A percentile compares a stretch with the other conserved stretches of the same genome.
phyloP scores from a whole-genome alignment of 2,329 filamentous ascomycete genomes.

The Botrytis cinerea region DNA sequence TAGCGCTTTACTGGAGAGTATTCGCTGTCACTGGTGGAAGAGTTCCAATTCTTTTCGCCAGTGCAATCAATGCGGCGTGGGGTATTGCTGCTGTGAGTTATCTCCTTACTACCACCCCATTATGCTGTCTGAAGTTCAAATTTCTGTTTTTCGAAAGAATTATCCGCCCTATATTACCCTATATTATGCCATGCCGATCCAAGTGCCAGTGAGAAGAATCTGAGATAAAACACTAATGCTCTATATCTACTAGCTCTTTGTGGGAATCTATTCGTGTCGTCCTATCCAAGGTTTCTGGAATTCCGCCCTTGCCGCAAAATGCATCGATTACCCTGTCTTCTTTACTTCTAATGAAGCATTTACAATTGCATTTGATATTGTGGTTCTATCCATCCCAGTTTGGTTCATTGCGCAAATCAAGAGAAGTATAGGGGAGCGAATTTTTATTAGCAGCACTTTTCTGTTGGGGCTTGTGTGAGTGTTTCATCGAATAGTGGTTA shows the following conservation, averaged over 20 bases:
- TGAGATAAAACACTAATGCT: neutral
- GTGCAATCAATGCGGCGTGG: slow-evolving; percentile 9
- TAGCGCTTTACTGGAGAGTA: slow-evolving; percentile 18
- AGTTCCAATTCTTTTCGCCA: neutral
- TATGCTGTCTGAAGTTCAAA: neutral
- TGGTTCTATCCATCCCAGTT: slow-evolving; percentile 14
- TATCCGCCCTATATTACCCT: neutral
- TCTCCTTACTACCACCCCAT: neutral
- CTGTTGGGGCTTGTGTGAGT: slow-evolving; percentile 7
- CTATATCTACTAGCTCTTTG: neutral
- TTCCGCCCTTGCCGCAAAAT: neutral
- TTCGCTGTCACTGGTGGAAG: neutral
- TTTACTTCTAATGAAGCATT: slow-evolving; percentile 20
- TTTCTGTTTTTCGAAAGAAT: neutral
- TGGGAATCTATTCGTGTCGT: neutral
- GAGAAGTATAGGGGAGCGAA: neutral
- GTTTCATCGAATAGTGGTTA: neutral
- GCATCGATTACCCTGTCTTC: neutral
- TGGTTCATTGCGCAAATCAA: slow-evolving; percentile 18
- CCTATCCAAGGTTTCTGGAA: slow-evolving; percentile 15
- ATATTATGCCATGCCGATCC: neutral
- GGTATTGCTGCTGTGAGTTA: slow-evolving; percentile 10
- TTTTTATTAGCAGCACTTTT: slow-evolving; percentile 11
- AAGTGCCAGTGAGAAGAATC: neutral
- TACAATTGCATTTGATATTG: slow-evolving; percentile 2